A percentile compares a stretch with the other conserved stretches of the same genome.
Conservation (phyloP, 345 rosid species). For the Brassica rapa region DNA sequence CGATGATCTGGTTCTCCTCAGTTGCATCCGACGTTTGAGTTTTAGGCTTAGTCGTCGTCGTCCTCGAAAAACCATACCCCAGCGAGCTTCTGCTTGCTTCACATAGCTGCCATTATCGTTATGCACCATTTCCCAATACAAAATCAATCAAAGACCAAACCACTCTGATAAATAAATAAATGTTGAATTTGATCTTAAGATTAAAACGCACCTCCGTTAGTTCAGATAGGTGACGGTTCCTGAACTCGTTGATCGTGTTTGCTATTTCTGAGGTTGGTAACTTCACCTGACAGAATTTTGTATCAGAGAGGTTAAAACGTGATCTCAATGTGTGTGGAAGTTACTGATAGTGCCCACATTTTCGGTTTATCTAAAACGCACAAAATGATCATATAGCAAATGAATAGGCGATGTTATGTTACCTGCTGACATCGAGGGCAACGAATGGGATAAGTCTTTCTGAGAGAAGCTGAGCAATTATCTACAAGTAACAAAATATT, state of each 20-base stretch:
- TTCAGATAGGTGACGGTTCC: slow-evolving; percentile 91
- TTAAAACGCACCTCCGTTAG: slow-evolving; percentile 67
- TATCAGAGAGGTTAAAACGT: slow-evolving; percentile 3
- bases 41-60: slow-evolving; percentile 54
- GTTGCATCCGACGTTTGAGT: slow-evolving; percentile 53
- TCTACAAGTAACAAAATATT: slow-evolving; percentile 47
- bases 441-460: slow-evolving; percentile 96
- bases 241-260: slow-evolving; percentile 85
- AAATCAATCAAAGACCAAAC: not conserved
- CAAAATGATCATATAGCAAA: not conserved
- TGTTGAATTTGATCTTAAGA: not conserved
- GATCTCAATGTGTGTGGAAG: not conserved
- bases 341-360: no score
- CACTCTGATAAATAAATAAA: not conserved
- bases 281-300: slow-evolving; percentile 59
- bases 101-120: slow-evolving; percentile 58
- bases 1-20: slow-evolving; percentile 67
- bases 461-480: slow-evolving; percentile 98
- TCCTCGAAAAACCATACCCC: slow-evolving; percentile 86
- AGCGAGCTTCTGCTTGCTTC: slow-evolving; percentile 92
- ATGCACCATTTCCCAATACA: slow-evolving; percentile 1
- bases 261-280: slow-evolving; percentile 87
- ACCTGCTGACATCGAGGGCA: slow-evolving; percentile 97
- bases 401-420: slow-evolving; percentile 21
- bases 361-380: no score